Evolutionary conservation across 1,284 basidiomycete species (phyloP).

Genomic region (Xanthoconium separans): DNA sequence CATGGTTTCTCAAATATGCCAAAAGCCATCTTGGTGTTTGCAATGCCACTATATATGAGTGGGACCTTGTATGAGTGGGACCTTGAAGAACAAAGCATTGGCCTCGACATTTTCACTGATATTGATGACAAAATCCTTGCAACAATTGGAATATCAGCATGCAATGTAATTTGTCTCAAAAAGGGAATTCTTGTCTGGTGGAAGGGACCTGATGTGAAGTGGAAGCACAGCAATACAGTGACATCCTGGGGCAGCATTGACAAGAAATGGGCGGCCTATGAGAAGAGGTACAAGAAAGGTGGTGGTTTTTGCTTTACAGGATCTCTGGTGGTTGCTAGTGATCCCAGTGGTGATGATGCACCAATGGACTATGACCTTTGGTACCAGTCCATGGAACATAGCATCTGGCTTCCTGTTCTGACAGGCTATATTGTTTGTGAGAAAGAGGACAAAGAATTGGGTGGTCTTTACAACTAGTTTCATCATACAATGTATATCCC

Average conservation of each 20-base stretch:
- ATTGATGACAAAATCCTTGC: not conserved
- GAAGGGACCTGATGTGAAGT: not conserved
- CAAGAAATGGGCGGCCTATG: not conserved
- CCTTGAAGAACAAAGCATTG: not conserved
- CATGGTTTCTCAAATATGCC: not conserved
- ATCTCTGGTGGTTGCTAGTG: not conserved
- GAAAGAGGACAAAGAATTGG: too few relatives aligned
- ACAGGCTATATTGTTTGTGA: not conserved
- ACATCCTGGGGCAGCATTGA: too few relatives aligned
- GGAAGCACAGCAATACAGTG: not conserved
- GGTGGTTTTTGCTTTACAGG: not conserved
- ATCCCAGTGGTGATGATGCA: not conserved
- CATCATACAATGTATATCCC: too few relatives aligned
- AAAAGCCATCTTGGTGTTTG: not conserved
- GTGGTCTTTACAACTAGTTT: not conserved
- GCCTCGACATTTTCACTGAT: not conserved
- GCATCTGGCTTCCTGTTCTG: not conserved
- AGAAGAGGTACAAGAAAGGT: not conserved
- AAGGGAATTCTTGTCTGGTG: not conserved
- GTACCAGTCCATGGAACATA: not conserved
- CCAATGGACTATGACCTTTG: not conserved
- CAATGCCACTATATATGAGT: not conserved
- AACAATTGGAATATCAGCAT: not conserved
- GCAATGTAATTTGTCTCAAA: not conserved
- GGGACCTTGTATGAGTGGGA: not conserved